A percentile compares a stretch with the other conserved stretches of the same genome.
phyloP scores from a whole-genome alignment of 768 basidiomycete species.

The Suillus brevipes region DNA sequence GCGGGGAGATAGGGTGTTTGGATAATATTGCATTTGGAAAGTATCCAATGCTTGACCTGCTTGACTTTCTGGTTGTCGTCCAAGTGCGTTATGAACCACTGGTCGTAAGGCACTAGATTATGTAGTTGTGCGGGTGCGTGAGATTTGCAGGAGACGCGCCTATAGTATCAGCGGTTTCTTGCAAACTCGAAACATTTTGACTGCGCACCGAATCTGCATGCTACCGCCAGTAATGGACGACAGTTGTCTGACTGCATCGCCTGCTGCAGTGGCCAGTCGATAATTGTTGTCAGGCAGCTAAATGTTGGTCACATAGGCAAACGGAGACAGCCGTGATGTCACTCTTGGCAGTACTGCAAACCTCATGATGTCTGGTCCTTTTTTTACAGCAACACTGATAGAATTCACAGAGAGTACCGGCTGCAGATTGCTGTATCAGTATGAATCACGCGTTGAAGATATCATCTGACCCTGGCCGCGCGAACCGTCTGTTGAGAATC shows the following conservation, averaged over 20 bases:
- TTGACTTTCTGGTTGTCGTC: conserved; percentile 60
- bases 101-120: conserved; percentile 64
- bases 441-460: background rate
- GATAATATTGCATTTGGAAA: conserved; percentile 53
- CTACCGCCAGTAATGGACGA: conserved; percentile 40
- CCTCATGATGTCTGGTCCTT: background rate
- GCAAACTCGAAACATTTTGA: conserved; percentile 3
- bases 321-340: conserved; percentile 4
- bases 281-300: background rate
- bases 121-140: background rate
- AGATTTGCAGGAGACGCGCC: conserved; percentile 2
- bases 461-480: background rate
- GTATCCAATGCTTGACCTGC: conserved; percentile 62
- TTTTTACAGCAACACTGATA: background rate
- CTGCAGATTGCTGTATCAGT: background rate
- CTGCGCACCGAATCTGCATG: conserved; percentile 57
- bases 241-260: conserved; percentile 13
- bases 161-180: background rate
- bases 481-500: background rate
- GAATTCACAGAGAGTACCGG: background rate
- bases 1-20: conserved; percentile 29
- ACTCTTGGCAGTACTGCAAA: background rate
- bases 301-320: conserved; percentile 1
- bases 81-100: conserved; percentile 75
- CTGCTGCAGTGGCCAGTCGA: background rate